phyloP scores from a whole-genome alignment of 1,284 basidiomycete species.

The Agroathelia rolfsii region DNA sequence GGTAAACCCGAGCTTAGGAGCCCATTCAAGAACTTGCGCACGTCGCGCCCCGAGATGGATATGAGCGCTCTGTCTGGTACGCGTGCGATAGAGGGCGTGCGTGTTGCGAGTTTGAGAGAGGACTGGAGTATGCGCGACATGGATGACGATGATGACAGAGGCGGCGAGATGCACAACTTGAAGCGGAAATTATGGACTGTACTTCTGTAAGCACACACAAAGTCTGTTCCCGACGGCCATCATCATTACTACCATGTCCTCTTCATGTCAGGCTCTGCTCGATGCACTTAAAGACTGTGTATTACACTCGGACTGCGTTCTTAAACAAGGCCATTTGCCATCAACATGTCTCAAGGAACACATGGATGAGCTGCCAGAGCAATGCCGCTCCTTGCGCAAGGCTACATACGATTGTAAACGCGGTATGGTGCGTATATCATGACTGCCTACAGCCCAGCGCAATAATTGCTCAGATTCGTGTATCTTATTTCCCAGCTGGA shows the following conservation, averaged over 20 bases:
- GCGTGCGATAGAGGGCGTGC: constrained; percentile 55
- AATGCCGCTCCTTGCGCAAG: constrained; percentile 64
- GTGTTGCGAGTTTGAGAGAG: constrained; percentile 35
- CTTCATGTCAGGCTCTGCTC: constrained; percentile 67
- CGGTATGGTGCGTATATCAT: constrained; percentile 61
- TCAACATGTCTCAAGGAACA: constrained; percentile 74
- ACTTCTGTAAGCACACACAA: background rate
- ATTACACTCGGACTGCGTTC: constrained; percentile 73
- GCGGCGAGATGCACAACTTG: too few species aligned
- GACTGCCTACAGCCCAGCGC: constrained; percentile 1
- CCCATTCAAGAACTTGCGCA: constrained; percentile 83
- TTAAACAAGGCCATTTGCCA: constrained; percentile 60
- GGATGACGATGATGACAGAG: constrained; percentile 14
- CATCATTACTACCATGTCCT: constrained; percentile 44
- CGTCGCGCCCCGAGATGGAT: constrained; percentile 75
- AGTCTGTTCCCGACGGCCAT: background rate
- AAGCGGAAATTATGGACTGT: constrained; percentile 7
- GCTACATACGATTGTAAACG: constrained; percentile 83
- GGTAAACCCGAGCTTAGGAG: constrained; percentile 61
- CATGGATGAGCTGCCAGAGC: constrained; percentile 60
- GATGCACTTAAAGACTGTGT: constrained; percentile 71
- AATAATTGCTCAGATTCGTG: constrained; percentile 1
- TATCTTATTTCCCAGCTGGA: constrained; percentile 42
- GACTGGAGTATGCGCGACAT: constrained; percentile 29
- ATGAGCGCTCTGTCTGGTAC: constrained; percentile 60